A percentile compares a stretch with the other conserved stretches of the same genome.
Evolutionary conservation across 192 early-diverging fungal genomes (phyloP).

Genomic region (Backusella circina): DNA sequence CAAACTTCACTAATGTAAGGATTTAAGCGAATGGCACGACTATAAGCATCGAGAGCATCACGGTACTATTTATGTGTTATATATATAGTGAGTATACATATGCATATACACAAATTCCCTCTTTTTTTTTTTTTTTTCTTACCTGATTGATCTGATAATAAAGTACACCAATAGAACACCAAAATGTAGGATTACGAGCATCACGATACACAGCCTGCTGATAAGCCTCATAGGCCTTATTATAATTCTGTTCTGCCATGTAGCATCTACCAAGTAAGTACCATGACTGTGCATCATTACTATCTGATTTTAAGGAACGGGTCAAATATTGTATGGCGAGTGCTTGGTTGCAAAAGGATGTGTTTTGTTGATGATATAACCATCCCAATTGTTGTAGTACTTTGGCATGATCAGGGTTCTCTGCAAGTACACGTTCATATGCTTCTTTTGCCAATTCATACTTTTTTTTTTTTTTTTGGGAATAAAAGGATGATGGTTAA

Average conservation of each 20-base stretch:
- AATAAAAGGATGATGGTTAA: too few species aligned
- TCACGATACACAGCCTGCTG: slow-evolving; percentile 96
- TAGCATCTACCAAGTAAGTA: slow-evolving; percentile 94
- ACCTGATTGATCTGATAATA: slow-evolving; percentile 94
- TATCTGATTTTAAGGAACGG: slow-evolving; percentile 80
- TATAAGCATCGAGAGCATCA: slow-evolving; percentile 96
- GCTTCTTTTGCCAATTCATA: slow-evolving; percentile 74
- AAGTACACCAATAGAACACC: slow-evolving; percentile 97
- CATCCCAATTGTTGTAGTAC: slow-evolving; percentile 95
- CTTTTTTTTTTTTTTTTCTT: neutral
- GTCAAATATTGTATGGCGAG: slow-evolving; percentile 80
- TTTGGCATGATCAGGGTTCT: slow-evolving; percentile 90
- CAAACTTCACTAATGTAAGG: slow-evolving; percentile 95
- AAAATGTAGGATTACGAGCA: slow-evolving; percentile 90
- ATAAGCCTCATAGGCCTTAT: slow-evolving; percentile 95
- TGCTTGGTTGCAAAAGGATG: slow-evolving; percentile 81
- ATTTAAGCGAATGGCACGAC: slow-evolving; percentile 88
- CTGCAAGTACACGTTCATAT: slow-evolving; percentile 85
- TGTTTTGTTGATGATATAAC: slow-evolving; percentile 86
- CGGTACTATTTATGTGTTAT: slow-evolving; percentile 71
- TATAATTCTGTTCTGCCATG: slow-evolving; percentile 92
- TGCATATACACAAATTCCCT: too few species aligned
- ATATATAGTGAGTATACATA: neutral
- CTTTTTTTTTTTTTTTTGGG: slow-evolving; percentile 20
- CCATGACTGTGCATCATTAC: slow-evolving; percentile 90